These are phyloP conservation scores for Aspergillus tanneri DNA, from an alignment of 2,329 filamentous ascomycete species.

Conservation along the genomic window DNA sequence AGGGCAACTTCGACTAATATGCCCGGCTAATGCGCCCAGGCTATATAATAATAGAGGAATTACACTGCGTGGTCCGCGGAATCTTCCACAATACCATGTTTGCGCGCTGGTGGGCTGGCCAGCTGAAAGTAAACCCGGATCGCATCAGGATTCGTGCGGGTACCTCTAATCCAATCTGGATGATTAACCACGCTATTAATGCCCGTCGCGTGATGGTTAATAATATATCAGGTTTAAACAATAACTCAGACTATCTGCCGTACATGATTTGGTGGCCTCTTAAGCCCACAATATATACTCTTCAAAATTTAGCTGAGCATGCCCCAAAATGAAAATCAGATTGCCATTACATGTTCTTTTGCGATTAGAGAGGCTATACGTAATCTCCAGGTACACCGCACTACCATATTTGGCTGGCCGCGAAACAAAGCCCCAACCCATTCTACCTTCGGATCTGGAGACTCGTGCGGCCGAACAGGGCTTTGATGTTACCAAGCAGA, in stretches of 20 bases:
- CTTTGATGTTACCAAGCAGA: background rate
- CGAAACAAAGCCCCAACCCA: slow-evolving; percentile 13
- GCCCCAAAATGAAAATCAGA: slow-evolving; percentile 15
- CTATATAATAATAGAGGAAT: too few relatives aligned
- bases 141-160: background rate
- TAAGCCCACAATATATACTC: slow-evolving; percentile 5
- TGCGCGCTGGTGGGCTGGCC: slow-evolving; percentile 21
- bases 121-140: background rate
- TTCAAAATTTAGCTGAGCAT: slow-evolving; percentile 5
- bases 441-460: slow-evolving; percentile 16
- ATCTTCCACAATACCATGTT: slow-evolving; percentile 25
- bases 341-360: slow-evolving; percentile 12
- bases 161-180: background rate
- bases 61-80: slow-evolving; percentile 19
- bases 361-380: slow-evolving; percentile 10
- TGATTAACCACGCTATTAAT: slow-evolving; percentile 13
- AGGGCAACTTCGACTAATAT: too few relatives aligned
- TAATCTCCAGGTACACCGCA: background rate
- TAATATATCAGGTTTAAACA: slow-evolving; percentile 14
- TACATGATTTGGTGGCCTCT: slow-evolving; percentile 19
- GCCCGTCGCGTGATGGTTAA: slow-evolving; percentile 21
- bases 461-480: background rate
- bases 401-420: slow-evolving; percentile 11
- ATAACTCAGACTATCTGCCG: slow-evolving; percentile 10
- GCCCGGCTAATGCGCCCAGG: too few relatives aligned